Percentiles rank a stretch among this genome's conserved stretches.
Conservation (phyloP, 108 stramenopile genomes). For the Cyclotella cryptica region DNA sequence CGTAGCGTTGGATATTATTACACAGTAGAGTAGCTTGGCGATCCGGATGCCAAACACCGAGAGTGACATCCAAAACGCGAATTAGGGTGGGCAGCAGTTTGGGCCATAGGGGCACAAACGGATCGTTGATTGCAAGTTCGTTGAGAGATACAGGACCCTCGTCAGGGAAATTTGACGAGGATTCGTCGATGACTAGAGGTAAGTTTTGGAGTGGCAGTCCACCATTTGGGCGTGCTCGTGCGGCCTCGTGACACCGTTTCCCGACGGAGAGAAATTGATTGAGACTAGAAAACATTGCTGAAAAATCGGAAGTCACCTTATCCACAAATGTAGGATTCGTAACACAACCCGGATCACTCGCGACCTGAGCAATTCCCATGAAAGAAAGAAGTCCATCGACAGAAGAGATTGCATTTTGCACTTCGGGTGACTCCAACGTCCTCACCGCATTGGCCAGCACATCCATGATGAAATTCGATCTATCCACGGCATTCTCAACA, state of each 20-base stretch:
- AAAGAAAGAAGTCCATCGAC: conserved; percentile 65
- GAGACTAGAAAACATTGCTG: conserved; percentile 73
- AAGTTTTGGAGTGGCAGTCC: conserved; percentile 58
- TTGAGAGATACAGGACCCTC: conserved; percentile 85
- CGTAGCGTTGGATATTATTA: conserved; percentile 77
- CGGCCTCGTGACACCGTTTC: conserved; percentile 88
- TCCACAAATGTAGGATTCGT: conserved; percentile 76
- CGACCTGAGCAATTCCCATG: conserved; percentile 73
- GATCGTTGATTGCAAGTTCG: conserved; percentile 83
- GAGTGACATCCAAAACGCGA: conserved; percentile 62
- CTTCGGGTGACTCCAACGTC: conserved; percentile 58
- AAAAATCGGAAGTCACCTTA: conserved; percentile 59
- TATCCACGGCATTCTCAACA: conserved; percentile 75
- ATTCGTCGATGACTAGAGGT: conserved; percentile 36
- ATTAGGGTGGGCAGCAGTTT: conserved; percentile 74
- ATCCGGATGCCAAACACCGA: conserved; percentile 79
- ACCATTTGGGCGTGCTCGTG: conserved; percentile 68
- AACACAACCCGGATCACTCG: conserved; percentile 63
- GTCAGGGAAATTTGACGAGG: conserved; percentile 66
- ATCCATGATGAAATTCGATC: conserved; percentile 81
- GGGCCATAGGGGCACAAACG: conserved; percentile 90
- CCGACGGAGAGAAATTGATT: conserved; percentile 90
- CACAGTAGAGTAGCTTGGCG: conserved; percentile 68
- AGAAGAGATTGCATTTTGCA: conserved; percentile 63
- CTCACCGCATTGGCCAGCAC: conserved; percentile 77